Percentiles rank a stretch among this genome's conserved stretches.
These are phyloP conservation scores for Alternaria dauci DNA, from an alignment of 2,329 filamentous ascomycete species.

Conservation along the genomic window DNA sequence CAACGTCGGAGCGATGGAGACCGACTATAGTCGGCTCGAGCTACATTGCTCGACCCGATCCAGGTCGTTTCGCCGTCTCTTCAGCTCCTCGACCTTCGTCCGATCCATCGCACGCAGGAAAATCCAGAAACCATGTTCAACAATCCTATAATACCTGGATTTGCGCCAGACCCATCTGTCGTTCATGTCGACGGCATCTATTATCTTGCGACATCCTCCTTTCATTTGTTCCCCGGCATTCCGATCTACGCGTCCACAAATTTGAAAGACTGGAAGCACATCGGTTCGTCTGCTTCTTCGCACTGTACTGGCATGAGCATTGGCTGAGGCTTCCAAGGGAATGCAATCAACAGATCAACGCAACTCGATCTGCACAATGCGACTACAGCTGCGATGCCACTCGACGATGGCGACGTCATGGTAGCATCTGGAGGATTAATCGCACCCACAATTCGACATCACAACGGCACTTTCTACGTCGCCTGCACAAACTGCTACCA, in stretches of 20 bases:
- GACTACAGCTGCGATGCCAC: not conserved
- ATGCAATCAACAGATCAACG: not conserved
- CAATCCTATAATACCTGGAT: slow-evolving; percentile 55
- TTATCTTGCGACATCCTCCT: slow-evolving; percentile 60
- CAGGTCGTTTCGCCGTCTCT: not conserved
- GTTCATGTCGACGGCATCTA: slow-evolving; percentile 55
- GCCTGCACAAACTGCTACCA: slow-evolving; percentile 4
- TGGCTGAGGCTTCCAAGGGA: not conserved
- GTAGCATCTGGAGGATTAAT: not conserved
- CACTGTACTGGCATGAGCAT: not conserved
- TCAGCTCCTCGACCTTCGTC: not conserved
- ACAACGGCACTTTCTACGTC: slow-evolving; percentile 18
- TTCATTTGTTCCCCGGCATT: slow-evolving; percentile 60
- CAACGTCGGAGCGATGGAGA: not conserved
- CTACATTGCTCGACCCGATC: not conserved
- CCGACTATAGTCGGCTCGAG: not conserved
- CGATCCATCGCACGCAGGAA: not conserved
- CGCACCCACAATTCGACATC: slow-evolving; percentile 13
- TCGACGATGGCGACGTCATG: not conserved
- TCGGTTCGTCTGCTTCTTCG: slow-evolving; percentile 1
- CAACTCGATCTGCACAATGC: not conserved
- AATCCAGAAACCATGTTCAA: not conserved
- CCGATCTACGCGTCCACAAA: slow-evolving; percentile 61
- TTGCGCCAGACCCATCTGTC: slow-evolving; percentile 57
- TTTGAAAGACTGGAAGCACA: slow-evolving; percentile 59